phyloP scores from a whole-genome alignment of 257 asterid genomes.

The Ilex asprella region DNA sequence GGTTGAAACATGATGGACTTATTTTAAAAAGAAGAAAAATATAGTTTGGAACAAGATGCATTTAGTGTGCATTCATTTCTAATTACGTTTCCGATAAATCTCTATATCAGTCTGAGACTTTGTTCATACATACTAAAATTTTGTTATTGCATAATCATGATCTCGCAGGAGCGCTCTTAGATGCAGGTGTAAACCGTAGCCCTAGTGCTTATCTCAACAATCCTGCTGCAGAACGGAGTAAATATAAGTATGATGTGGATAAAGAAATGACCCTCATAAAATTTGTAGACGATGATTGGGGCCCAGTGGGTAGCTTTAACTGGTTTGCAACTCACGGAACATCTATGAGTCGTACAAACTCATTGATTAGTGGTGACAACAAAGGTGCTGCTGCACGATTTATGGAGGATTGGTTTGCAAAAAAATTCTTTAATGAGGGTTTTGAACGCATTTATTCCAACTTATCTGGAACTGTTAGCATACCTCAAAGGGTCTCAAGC shows the following conservation, averaged over 20 bases:
- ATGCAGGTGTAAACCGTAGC: slow-evolving; percentile 92
- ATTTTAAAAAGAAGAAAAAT: too few species aligned
- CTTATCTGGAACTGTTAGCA: slow-evolving; percentile 14
- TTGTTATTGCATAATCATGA: slow-evolving; percentile 6
- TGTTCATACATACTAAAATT: too few species aligned
- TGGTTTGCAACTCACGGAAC: slow-evolving; percentile 99
- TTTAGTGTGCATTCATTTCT: too few species aligned
- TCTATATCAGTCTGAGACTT: too few species aligned
- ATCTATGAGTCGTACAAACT: slow-evolving; percentile 95
- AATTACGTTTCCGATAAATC: too few species aligned
- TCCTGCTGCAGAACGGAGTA: slow-evolving; percentile 78
- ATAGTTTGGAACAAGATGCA: too few species aligned
- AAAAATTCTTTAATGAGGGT: slow-evolving; percentile 11
- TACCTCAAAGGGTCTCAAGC: slow-evolving; percentile 79
- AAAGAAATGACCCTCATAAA: slow-evolving; percentile 90
- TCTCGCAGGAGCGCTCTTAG: slow-evolving; percentile 73
- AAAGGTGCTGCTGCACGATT: slow-evolving; percentile 99
- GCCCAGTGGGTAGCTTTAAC: slow-evolving; percentile 95
- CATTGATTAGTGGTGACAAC: slow-evolving; percentile 94
- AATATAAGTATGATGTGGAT: slow-evolving; percentile 83
- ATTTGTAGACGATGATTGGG: slow-evolving; percentile 90
- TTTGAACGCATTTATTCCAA: slow-evolving; percentile 24
- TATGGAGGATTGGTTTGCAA: slow-evolving; percentile 98
- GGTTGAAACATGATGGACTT: too few species aligned
- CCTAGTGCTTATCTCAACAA: slow-evolving; percentile 96